Base-by-base conservation (phyloP, 164 flowering plant species). In the Tetracentron sinense region DNA sequence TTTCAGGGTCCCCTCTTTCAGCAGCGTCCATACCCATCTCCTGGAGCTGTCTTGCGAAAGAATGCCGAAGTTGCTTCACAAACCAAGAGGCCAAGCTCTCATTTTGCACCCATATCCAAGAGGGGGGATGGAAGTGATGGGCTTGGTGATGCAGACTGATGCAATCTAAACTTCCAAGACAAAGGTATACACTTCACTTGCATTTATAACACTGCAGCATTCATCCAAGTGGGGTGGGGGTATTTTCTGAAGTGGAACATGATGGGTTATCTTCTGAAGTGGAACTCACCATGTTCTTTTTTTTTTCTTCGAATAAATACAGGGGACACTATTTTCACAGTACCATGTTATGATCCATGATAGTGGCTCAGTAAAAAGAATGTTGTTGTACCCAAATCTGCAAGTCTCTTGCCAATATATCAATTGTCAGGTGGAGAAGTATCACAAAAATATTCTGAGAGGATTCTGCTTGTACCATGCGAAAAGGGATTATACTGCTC, bases 1-100 rank as follows among this genome's bases (percentile, higher is more conserved):
- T 77, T 78, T 69, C 96, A 95, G 99, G 97, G 97, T 49, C 99
- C 99, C 65, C 89, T 94, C 42, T 94, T 94, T 68, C 99, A 94
- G 77, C 99, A 94, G 70, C 91, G 99, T 20, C 99, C 99, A 3
- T 95, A 95, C 57, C 99, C 99, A n/a, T 95, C 99, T 19, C 99
- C 99, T 22, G 99, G 99, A 74, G 99, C 99, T 61, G 99, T 92
- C 48, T 69, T 95, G 72, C 77, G 99, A 17, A 95, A 84, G 77
- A 95, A 95, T 81, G 97, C 99, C 21, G 97, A 95, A 80, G 74
- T 87, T 52, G 93, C 99, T 61, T 83, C 96, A 7, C 85, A 79
- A 21, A 78, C 70, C 42, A 94, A 85, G 82, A 94, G 84, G 74
- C 70, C 85, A 3, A 65, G 61, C 60, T 79, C 89, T 29, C 75